Evolutionary conservation across 75 land plant species (phyloP), one percentile per base, ranked within the genome.

Genomic region (Isoetes taiwanensis): DNA sequence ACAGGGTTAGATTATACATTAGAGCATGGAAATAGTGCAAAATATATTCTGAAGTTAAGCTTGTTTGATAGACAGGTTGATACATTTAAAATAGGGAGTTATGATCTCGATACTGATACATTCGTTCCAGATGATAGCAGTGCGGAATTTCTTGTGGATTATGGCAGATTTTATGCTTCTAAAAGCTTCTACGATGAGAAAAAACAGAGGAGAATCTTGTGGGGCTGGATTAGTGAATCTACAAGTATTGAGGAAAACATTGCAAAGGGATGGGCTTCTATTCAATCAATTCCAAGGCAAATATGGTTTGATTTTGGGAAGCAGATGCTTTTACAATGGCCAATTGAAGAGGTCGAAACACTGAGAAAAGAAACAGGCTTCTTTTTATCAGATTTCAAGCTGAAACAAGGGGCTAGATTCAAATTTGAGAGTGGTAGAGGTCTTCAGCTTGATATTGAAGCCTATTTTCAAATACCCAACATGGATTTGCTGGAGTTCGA

Each of bases 111-210:
- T 5, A 34, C 2, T 0, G 63, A 60, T 41, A 67, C 28, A 20
- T 72, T 41, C 31, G 52, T 37, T 2, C 70, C 70, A 1, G 57
- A 66, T 2, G 70, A 72, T 32, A 34, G 43, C 24, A 62, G 62
- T 0, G 30, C 52, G 0, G 74, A 70, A 2, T 25, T 72, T 16
- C 32, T 66, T 4, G 65, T 65, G 20, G 74, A 72, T 32, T 66
- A 65, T 28, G 74, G 74, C 0, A 65, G 50, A 23, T 66, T 72
- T 17, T 72, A 72, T 61, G 74, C 74, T 1, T 72, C 74, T 28
- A 72, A 72, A 50, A 38, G 70, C 0, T 72, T 72, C 57, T 72
- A 38, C 50, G 74, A 72, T 34, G 30, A 40, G 5, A 10, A 26
- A 9, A 52, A 28, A 41, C 11, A 25, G 1, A 30, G 74, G 14